These are phyloP conservation scores for Lactarius trivialis DNA, from an alignment of 768 basidiomycete genomes.

Conservation along the genomic window DNA sequence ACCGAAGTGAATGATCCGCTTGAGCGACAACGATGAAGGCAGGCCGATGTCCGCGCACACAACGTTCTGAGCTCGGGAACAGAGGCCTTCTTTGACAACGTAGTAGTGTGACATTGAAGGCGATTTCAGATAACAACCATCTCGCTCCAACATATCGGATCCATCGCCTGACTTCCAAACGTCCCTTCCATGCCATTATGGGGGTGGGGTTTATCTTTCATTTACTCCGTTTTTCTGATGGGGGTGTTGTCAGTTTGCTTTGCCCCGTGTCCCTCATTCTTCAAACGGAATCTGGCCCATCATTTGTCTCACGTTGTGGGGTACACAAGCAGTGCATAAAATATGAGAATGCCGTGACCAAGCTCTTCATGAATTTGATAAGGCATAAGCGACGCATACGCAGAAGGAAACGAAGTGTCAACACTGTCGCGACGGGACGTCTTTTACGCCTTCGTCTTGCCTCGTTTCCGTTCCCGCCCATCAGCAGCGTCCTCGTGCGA, in stretches of 20 bases:
- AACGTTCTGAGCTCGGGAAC: neutral
- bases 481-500: slow-evolving; percentile 10
- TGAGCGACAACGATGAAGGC: neutral
- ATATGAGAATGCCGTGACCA: neutral
- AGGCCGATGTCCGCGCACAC: neutral
- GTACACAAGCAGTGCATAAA: slow-evolving; percentile 10
- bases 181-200: neutral
- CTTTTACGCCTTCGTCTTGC: slow-evolving; percentile 19
- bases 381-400: neutral
- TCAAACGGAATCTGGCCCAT: slow-evolving; percentile 3
- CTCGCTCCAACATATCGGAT: neutral
- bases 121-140: neutral
- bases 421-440: neutral
- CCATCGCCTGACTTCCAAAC: neutral
- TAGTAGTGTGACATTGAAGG: neutral
- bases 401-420: slow-evolving; percentile 1
- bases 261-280: slow-evolving; percentile 1
- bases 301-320: neutral
- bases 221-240: slow-evolving; percentile 3
- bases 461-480: slow-evolving; percentile 17
- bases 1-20: neutral
- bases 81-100: neutral
- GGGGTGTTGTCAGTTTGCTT: neutral
- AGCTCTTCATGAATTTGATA: slow-evolving; percentile 7
- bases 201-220: neutral